Percentiles rank a stretch among this genome's conserved stretches.
These are phyloP conservation scores for Conoideocrella luteorostrata DNA, from an alignment of 2,329 filamentous ascomycete genomes.

Conservation along the genomic window DNA sequence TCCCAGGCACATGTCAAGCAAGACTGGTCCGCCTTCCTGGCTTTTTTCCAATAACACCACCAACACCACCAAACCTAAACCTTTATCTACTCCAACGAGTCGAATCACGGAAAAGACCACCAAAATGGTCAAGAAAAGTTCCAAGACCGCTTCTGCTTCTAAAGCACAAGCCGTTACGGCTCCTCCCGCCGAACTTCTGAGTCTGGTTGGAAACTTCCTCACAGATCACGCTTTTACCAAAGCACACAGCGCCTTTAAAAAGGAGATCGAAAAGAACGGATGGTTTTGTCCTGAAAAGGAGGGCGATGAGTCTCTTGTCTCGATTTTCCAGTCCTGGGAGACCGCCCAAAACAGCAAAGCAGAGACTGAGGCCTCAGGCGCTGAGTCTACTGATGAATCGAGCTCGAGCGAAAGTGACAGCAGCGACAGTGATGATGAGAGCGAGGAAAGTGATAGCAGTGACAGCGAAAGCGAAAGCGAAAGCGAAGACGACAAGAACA, in stretches of 20 bases:
- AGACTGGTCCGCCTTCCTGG: slow-evolving; percentile 31
- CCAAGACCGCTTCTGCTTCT: slow-evolving; percentile 14
- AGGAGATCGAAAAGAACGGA: slow-evolving; percentile 52
- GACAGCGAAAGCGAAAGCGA: slow-evolving; percentile 20
- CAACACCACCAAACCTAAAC: slow-evolving; percentile 7
- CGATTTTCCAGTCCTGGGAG: slow-evolving; percentile 47
- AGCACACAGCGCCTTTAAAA: slow-evolving; percentile 55
- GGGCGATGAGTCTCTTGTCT: slow-evolving; percentile 36
- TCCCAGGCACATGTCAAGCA: slow-evolving; percentile 24
- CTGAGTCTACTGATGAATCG: slow-evolving; percentile 23
- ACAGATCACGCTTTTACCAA: slow-evolving; percentile 57
- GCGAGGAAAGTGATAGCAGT: too few relatives aligned
- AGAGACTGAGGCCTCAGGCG: slow-evolving; percentile 17
- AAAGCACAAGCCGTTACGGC: slow-evolving; percentile 18
- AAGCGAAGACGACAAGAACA: slow-evolving; percentile 19
- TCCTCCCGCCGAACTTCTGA: slow-evolving; percentile 56
- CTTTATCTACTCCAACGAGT: neutral
- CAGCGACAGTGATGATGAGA: slow-evolving; percentile 22
- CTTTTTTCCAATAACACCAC: slow-evolving; percentile 36
- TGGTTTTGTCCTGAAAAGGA: slow-evolving; percentile 26
- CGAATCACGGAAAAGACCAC: neutral
- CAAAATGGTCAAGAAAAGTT: slow-evolving; percentile 30
- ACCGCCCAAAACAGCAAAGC: slow-evolving; percentile 17
- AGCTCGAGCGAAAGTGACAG: slow-evolving; percentile 23
- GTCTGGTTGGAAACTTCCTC: slow-evolving; percentile 61